These are phyloP conservation scores for Balamuthia mandrillaris DNA, from an alignment of 208 protist genomes.

Conservation along the genomic window DNA sequence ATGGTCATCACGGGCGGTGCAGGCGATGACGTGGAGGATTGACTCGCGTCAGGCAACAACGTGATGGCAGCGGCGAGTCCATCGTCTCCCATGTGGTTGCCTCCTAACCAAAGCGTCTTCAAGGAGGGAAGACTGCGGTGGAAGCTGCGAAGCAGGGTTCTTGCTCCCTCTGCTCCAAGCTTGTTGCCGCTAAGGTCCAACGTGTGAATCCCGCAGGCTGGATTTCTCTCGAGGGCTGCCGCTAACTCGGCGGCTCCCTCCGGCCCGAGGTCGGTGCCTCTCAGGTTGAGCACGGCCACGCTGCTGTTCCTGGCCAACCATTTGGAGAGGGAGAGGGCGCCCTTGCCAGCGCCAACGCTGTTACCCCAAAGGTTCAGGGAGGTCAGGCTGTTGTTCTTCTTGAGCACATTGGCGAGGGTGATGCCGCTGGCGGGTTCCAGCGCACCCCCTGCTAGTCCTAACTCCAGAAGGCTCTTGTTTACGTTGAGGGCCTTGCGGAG, in stretches of 20 bases:
- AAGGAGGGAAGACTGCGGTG: background rate
- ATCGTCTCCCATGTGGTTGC: slow-evolving; percentile 24
- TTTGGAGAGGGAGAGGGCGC: background rate
- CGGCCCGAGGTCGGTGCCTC: background rate
- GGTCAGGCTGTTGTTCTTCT: background rate
- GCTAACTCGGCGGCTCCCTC: background rate
- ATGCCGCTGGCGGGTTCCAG: background rate
- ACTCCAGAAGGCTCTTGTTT: background rate
- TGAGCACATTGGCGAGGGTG: background rate
- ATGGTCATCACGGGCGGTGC: background rate
- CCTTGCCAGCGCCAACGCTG: too few relatives aligned
- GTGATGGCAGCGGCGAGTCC: background rate
- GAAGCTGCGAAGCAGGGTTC: background rate
- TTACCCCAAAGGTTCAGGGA: slow-evolving; percentile 30
- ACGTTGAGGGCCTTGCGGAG: slow-evolving; percentile 4
- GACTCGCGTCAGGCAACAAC: background rate
- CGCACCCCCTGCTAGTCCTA: background rate
- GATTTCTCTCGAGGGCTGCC: slow-evolving; percentile 18
- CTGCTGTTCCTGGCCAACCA: background rate
- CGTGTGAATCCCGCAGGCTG: background rate
- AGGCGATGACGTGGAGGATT: background rate
- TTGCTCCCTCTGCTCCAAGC: slow-evolving; percentile 47
- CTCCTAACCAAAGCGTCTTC: background rate
- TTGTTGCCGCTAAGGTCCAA: slow-evolving; percentile 83
- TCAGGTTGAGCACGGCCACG: background rate